Percentiles rank a stretch among this genome's conserved stretches.
These are phyloP conservation scores for Termitomyces sp. DNA, from an alignment of 768 basidiomycete genomes.

Conservation along the genomic window DNA sequence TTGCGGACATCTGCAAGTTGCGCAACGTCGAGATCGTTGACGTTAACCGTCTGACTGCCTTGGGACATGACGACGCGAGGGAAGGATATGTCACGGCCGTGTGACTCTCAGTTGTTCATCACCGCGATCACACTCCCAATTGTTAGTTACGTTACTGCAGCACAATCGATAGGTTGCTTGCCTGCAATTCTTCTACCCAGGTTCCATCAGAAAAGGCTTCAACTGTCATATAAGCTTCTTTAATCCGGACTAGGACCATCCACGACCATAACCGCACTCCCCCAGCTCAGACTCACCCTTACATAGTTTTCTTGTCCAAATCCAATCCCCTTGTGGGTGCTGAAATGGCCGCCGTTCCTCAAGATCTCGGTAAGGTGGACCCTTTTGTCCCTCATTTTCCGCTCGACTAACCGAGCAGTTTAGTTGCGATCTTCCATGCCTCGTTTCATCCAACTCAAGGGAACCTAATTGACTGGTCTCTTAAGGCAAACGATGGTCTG, in stretches of 20 bases:
- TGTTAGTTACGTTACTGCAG: neutral
- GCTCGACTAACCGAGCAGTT: neutral
- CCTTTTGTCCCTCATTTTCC: neutral
- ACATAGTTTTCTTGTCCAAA: neutral
- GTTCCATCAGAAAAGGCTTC: neutral
- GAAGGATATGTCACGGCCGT: constrained; percentile 7
- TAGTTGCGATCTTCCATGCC: constrained; percentile 80
- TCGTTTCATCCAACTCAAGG: constrained; percentile 84
- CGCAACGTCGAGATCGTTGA: constrained; percentile 77
- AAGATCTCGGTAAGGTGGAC: constrained; percentile 46
- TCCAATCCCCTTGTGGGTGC: neutral
- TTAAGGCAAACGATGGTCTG: constrained; percentile 66
- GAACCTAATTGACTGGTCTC: constrained; percentile 74
- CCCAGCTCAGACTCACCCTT: too few relatives aligned
- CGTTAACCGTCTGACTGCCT: constrained; percentile 66
- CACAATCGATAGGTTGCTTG: neutral
- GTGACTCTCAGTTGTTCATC: neutral
- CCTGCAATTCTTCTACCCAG: neutral
- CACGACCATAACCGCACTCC: neutral
- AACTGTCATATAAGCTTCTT: neutral
- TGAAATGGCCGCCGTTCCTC: constrained; percentile 24
- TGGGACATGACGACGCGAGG: constrained; percentile 31
- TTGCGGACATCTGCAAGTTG: constrained; percentile 88
- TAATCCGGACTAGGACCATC: neutral
- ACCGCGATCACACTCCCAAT: neutral